Evolutionary conservation across 164 flowering plant species (phyloP), one percentile per base, ranked within the genome.

Genomic region (Magnolia sinica): DNA sequence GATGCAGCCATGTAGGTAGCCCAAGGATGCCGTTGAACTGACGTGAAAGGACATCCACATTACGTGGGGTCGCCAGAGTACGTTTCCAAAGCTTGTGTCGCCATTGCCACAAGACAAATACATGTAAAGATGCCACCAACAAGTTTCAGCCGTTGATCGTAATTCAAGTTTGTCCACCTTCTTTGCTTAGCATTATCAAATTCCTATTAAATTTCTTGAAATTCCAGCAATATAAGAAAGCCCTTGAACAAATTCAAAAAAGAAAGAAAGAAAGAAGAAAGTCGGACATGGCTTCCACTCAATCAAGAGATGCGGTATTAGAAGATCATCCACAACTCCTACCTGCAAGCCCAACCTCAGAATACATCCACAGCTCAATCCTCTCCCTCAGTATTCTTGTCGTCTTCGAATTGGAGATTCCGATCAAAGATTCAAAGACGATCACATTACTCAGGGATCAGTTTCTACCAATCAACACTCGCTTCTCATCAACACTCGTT

Each of bases 401-500:
- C 51, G 50, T 76, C 18, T 76, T 68, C 55, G 77, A 76, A 22
- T 9, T 51, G 6, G 73, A 68, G 52, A 13, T 76, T 16, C 72
- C 77, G 5, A 52, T 76, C 67, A 65, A 76, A 64, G 67, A 76
- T 22, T 68, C 77, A 8, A 31, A 19, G 16, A 37, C 67, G 27
- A 11, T 69, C 18, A 8, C 24, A 13, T 9, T 58, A 5, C 71
- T 76, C 14, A 55, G 63, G 65, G 31, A 68, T 23, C 50, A 50
- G 72, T 69, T 76, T 16, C 18, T 76, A 14, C 77, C 77, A 4
- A 6, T 76, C 22, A 76, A 58, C 77, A 51, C 72, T 0, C 77
- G 77, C 52, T 76, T 69, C 73, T 69, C 73, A 2, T 76, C 78
- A 7, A 69, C 55, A 16, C 73, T 76, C 10, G 86, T 89, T 37